These are phyloP conservation scores for Xenosphaeropsis pyriputrescens DNA, from an alignment of 2,329 filamentous ascomycete genomes.

Conservation along the genomic window DNA sequence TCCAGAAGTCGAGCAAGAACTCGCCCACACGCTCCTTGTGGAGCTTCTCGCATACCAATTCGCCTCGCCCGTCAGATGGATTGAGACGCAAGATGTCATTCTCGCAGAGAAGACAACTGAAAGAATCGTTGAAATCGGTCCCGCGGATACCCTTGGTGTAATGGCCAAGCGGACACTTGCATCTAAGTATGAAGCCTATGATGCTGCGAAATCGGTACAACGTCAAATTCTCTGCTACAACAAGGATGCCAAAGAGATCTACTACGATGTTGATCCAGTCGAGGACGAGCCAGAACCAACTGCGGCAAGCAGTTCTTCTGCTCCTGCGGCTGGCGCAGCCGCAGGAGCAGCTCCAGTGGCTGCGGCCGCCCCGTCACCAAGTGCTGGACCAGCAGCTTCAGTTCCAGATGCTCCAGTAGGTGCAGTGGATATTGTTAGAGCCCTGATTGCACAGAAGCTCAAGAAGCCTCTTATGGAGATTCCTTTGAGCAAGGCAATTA, in stretches of 20 bases:
- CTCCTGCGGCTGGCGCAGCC: conserved; percentile 26
- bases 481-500: conserved; percentile 91
- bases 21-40: conserved; percentile 93
- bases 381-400: conserved; percentile 73
- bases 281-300: conserved; percentile 70
- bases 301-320: conserved; percentile 21
- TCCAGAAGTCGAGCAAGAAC: conserved; percentile 98
- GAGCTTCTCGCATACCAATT: conserved; percentile 99
- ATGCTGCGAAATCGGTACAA: conserved; percentile 91
- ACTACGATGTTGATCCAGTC: conserved; percentile 93
- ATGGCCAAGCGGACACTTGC: conserved; percentile 95
- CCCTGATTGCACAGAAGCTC: conserved; percentile 89
- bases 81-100: conserved; percentile 99
- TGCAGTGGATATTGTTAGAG: conserved; percentile 78
- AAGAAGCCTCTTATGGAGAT: conserved; percentile 88
- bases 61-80: conserved; percentile 97
- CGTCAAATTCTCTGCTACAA: conserved; percentile 98
- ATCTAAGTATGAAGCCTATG: conserved; percentile 96
- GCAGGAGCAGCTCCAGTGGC: conserved; percentile 35
- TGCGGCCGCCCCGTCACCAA: conserved; percentile 40
- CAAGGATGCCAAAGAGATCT: conserved; percentile 98
- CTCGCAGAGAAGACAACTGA: conserved; percentile 92
- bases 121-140: conserved; percentile 94
- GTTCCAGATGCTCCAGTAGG: conserved; percentile 78
- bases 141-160: conserved; percentile 87